Evolutionary conservation across 2,329 filamentous ascomycete genomes (phyloP).

Genomic region (Calonectria honghensis): DNA sequence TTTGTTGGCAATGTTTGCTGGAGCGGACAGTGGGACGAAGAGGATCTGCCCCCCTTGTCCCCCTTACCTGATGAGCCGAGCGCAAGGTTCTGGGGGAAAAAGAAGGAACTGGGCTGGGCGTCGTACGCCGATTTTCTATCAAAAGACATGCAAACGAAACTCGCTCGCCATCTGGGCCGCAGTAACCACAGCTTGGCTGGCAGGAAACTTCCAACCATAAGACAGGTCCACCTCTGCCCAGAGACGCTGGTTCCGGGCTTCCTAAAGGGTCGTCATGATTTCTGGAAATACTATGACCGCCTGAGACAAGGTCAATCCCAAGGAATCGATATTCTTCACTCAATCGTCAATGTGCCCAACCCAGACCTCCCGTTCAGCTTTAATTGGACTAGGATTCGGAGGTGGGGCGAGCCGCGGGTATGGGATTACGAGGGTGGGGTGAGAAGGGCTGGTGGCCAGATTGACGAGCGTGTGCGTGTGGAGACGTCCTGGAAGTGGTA

Average conservation of each 20-base stretch:
- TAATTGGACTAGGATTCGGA: neutral
- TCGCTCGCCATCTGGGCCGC: neutral
- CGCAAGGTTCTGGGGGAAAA: neutral
- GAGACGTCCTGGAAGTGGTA: neutral
- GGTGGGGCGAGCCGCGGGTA: neutral
- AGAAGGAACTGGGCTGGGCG: neutral
- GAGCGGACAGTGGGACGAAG: neutral
- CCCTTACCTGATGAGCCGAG: fast-evolving
- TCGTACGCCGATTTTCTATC: neutral
- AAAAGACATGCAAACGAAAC: neutral
- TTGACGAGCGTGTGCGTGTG: neutral
- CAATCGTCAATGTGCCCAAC: neutral
- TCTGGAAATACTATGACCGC: neutral
- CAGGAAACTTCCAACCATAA: neutral
- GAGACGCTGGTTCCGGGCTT: neutral
- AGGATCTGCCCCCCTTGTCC: neutral
- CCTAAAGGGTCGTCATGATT: neutral
- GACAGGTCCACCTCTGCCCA: neutral
- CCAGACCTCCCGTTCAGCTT: neutral
- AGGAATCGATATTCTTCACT: too few species aligned
- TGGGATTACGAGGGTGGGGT: neutral
- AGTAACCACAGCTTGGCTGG: neutral
- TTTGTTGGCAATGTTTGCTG: neutral
- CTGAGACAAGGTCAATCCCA: neutral
- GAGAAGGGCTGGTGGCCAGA: neutral